A percentile compares a stretch with the other conserved stretches of the same genome.
phyloP scores from a whole-genome alignment of 306 rosid genomes.

The Senna siamea region DNA sequence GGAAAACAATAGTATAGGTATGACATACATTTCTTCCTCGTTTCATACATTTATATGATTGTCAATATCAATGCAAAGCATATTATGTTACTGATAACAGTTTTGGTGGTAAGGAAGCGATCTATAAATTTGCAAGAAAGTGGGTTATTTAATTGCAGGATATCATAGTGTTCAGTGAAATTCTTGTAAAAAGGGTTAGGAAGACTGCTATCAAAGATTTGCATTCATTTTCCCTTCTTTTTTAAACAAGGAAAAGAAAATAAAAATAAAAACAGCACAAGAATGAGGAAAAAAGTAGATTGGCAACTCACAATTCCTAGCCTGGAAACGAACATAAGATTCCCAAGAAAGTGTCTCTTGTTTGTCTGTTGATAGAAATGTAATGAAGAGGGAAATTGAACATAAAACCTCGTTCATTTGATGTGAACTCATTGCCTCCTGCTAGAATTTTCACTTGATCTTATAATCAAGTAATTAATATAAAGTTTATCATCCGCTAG shows the following conservation, averaged over 20 bases:
- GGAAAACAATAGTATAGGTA: slow-evolving; percentile 50
- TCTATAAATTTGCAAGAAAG: slow-evolving; percentile 12
- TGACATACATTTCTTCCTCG: slow-evolving; percentile 28
- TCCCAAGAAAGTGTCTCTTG: background rate
- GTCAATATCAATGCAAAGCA: slow-evolving; percentile 20
- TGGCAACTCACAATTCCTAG: too few species aligned
- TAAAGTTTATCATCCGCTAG: too few species aligned
- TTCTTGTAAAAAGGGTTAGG: background rate
- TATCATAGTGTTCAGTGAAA: background rate
- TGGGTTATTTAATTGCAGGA: background rate
- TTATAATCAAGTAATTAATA: background rate
- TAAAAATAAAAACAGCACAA: background rate
- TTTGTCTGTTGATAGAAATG: background rate
- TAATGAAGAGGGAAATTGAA: background rate
- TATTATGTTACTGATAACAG: background rate
- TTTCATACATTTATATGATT: slow-evolving; percentile 28
- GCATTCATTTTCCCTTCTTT: background rate
- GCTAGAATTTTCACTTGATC: background rate
- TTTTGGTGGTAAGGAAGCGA: background rate
- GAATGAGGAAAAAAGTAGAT: background rate
- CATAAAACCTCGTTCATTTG: background rate
- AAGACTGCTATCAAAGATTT: background rate
- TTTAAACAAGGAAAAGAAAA: background rate
- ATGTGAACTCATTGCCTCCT: background rate
- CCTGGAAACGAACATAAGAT: background rate